A percentile compares a stretch with the other conserved stretches of the same genome.
phyloP scores from a whole-genome alignment of 306 rosid species.

The Ziziphus jujuba region DNA sequence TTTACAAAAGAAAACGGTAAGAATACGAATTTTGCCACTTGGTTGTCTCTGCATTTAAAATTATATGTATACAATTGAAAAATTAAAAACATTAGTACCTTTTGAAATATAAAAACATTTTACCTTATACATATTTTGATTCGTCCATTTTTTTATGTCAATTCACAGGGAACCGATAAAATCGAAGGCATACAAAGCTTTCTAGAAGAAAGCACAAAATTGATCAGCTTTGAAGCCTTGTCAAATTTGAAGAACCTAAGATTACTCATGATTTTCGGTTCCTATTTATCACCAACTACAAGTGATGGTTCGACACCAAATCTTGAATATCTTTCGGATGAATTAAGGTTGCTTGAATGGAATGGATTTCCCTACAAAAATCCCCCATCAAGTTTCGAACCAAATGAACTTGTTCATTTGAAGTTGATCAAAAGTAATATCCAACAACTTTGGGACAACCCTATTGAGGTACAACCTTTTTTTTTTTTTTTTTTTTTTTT shows the following conservation, averaged over 20 bases:
- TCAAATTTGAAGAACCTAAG: slow-evolving; percentile 3
- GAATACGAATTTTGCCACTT: background rate
- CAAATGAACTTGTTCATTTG: background rate
- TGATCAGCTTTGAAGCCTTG: background rate
- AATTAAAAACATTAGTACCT: too few relatives aligned
- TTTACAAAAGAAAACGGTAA: background rate
- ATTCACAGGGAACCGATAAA: background rate
- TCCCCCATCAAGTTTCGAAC: background rate
- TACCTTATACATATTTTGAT: background rate
- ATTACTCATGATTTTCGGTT: background rate
- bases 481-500: background rate
- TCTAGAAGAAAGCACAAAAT: background rate
- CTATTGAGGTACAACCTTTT: background rate
- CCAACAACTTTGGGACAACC: background rate
- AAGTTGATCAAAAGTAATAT: background rate
- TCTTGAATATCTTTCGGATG: slow-evolving; percentile 8
- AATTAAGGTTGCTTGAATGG: slow-evolving; percentile 12
- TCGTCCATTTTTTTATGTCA: background rate
- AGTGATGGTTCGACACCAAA: background rate
- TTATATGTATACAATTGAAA: background rate
- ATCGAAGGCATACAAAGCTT: background rate
- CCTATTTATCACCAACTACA: background rate
- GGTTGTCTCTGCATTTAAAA: background rate
- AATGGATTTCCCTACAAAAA: background rate
- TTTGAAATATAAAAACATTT: too few relatives aligned